Percentiles rank a stretch among this genome's conserved stretches.
These are phyloP conservation scores for Enterospora canceri DNA, from an alignment of 371 early-diverging fungal genomes.

Conservation along the genomic window DNA sequence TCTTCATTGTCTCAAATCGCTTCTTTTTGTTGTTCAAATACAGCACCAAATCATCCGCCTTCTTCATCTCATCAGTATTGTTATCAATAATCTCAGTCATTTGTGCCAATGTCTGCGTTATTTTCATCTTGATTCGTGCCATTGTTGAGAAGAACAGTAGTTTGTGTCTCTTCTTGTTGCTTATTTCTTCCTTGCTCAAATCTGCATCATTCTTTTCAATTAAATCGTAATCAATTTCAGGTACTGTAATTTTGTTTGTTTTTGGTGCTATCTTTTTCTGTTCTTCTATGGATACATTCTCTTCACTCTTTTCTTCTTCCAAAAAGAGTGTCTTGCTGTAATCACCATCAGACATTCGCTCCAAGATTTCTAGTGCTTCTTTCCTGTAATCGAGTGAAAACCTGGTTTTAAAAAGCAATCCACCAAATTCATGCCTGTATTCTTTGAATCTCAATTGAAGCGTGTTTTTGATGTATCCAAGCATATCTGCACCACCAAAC, in stretches of 20 bases:
- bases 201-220: slow-evolving; percentile 20
- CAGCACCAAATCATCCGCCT: slow-evolving; percentile 19
- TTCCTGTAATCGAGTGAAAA: slow-evolving; percentile 31
- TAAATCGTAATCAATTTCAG: slow-evolving; percentile 16
- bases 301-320: slow-evolving; percentile 9
- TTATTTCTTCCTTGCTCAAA: slow-evolving; percentile 24
- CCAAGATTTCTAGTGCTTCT: slow-evolving; percentile 38
- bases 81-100: slow-evolving; percentile 20
- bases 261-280: slow-evolving; percentile 12
- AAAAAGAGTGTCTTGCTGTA: slow-evolving; percentile 30
- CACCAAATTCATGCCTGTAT: slow-evolving; percentile 30
- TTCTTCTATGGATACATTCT: slow-evolving; percentile 15
- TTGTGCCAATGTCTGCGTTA: slow-evolving; percentile 38
- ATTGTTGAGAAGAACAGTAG: slow-evolving; percentile 47
- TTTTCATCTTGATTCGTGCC: slow-evolving; percentile 45
- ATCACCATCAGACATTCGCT: slow-evolving; percentile 31
- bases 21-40: slow-evolving; percentile 41
- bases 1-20: slow-evolving; percentile 34
- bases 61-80: slow-evolving; percentile 40
- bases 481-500: slow-evolving; percentile 47
- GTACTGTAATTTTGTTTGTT: background rate
- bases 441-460: slow-evolving; percentile 34
- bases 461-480: slow-evolving; percentile 37
- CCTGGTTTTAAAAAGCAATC: slow-evolving; percentile 28
- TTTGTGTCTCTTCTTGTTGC: slow-evolving; percentile 24